phyloP scores from a whole-genome alignment of 805 yeast species.

The Kuraishia capsulata region DNA sequence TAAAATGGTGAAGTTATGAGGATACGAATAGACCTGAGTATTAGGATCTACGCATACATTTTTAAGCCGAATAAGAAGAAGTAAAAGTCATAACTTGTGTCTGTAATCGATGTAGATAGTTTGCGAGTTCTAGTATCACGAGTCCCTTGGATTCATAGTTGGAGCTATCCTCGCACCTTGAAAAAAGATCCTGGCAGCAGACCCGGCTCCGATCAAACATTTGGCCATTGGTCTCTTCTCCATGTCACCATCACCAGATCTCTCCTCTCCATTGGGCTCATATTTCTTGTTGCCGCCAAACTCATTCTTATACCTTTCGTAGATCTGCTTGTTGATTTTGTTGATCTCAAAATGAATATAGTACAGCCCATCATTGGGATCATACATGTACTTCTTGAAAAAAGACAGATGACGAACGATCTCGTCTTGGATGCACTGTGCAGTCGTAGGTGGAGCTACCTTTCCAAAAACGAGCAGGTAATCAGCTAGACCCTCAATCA shows the following conservation, averaged over 20 bases:
- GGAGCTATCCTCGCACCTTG: conserved; percentile 55
- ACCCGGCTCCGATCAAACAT: conserved; percentile 50
- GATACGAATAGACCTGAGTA: no score
- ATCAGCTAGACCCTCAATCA: conserved; percentile 63
- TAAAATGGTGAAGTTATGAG: no score
- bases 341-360: conserved; percentile 52
- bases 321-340: conserved; percentile 38
- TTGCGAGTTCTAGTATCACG: no score
- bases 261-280: conserved; percentile 43
- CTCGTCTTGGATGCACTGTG: conserved; percentile 26
- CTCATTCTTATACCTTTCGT: conserved; percentile 39
- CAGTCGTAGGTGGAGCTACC: conserved; percentile 23
- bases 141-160: conserved; percentile 16
- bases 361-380: conserved; percentile 51
- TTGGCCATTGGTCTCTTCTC: conserved; percentile 23
- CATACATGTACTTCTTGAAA: conserved; percentile 47
- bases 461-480: conserved; percentile 41
- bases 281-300: conserved; percentile 48
- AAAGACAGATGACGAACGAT: conserved; percentile 44
- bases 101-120: no score
- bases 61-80: no score
- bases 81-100: no score
- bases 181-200: conserved; percentile 63
- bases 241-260: conserved; percentile 29
- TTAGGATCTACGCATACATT: no score